Evolutionary conservation across 106 monocot genomes (phyloP).

Genomic region (Dioscorea dumetorum): DNA sequence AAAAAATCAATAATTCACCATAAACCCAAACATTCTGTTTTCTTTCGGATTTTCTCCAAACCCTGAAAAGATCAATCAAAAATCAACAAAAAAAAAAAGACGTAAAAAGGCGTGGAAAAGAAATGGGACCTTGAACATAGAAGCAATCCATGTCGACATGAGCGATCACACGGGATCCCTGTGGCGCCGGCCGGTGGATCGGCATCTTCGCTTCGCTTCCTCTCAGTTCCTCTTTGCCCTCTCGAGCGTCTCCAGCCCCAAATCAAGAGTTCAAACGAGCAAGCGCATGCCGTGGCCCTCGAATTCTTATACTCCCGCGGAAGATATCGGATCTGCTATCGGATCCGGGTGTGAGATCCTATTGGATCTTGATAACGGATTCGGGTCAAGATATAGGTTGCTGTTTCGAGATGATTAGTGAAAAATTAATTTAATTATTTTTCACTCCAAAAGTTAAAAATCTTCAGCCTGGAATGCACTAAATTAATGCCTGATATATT

Average conservation of each 20-base stretch:
- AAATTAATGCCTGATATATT: too few relatives aligned
- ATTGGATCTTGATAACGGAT: too few relatives aligned
- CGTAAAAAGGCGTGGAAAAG: background rate
- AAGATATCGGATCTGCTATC: too few relatives aligned
- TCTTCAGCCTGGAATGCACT: too few relatives aligned
- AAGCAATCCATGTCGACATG: slow-evolving; percentile 99
- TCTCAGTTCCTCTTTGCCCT: background rate
- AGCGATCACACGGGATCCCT: slow-evolving; percentile 79
- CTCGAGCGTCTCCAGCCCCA: background rate
- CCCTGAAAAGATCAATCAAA: too few relatives aligned
- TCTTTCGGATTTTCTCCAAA: too few relatives aligned
- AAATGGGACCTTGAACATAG: slow-evolving; percentile 82
- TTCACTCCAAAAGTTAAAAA: background rate
- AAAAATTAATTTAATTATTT: background rate
- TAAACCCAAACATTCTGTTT: too few relatives aligned
- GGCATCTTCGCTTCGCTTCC: slow-evolving; percentile 43
- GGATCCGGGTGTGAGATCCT: too few relatives aligned
- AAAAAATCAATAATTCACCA: too few relatives aligned
- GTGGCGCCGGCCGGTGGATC: slow-evolving; percentile 64
- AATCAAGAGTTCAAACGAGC: too few relatives aligned
- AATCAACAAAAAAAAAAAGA: background rate
- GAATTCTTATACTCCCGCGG: background rate
- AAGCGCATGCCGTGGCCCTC: too few relatives aligned
- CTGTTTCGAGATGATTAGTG: too few relatives aligned
- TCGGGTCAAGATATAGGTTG: background rate